A percentile compares a stretch with the other conserved stretches of the same genome.
Evolutionary conservation across 371 early-diverging fungal species (phyloP).

Genomic region (Mucor velutinosus): DNA sequence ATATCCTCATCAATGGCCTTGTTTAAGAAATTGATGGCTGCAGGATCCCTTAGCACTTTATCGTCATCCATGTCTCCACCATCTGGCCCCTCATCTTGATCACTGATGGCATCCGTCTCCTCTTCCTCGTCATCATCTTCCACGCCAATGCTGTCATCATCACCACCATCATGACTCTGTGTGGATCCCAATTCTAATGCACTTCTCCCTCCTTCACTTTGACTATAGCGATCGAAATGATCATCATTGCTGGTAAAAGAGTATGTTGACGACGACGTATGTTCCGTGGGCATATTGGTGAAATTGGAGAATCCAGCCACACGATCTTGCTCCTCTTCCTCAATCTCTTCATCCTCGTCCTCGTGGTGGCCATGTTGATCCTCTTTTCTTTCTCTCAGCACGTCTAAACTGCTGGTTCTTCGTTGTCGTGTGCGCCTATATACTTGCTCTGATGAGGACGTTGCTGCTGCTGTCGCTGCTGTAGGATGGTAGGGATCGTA

Average conservation of each 20-base stretch:
- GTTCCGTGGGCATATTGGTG: background rate
- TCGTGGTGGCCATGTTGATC: constrained; percentile 7
- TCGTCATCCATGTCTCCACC: constrained; percentile 17
- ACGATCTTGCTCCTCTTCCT: no score
- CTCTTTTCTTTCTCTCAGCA: constrained; percentile 33
- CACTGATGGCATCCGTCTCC: background rate
- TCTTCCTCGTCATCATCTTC: constrained; percentile 19
- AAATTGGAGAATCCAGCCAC: background rate
- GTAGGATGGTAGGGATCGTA: background rate
- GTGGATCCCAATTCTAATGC: constrained; percentile 17
- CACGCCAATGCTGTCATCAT: background rate
- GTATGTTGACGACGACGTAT: constrained; percentile 5
- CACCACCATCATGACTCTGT: background rate
- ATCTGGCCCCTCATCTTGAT: constrained; percentile 18
- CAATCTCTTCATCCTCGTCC: background rate
- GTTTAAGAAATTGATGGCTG: constrained; percentile 31
- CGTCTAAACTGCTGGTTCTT: constrained; percentile 51
- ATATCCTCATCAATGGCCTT: constrained; percentile 55
- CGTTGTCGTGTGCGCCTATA: constrained; percentile 15
- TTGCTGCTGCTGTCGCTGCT: background rate
- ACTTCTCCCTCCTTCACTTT: constrained; percentile 4
- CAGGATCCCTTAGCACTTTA: constrained; percentile 16
- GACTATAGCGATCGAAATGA: background rate
- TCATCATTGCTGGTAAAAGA: constrained; percentile 2
- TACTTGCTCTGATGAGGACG: background rate